Evolutionary conservation across 108 stramenopile genomes (phyloP).

Genomic region (Epithemia pelagica): DNA sequence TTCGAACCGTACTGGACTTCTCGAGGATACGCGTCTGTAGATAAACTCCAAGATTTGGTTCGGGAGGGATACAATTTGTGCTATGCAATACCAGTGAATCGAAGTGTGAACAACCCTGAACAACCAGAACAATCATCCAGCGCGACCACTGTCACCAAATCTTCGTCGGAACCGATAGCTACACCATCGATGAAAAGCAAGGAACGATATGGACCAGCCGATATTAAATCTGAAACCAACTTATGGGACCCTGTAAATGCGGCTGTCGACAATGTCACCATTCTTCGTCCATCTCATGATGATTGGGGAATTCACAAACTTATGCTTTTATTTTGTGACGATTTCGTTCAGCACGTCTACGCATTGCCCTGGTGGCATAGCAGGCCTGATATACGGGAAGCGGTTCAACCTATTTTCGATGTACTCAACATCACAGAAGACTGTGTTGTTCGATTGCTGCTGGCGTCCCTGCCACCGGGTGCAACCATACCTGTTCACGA

Average conservation of each 20-base stretch:
- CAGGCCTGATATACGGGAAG: conserved; percentile 39
- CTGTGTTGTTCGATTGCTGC: conserved; percentile 79
- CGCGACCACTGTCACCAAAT: conserved; percentile 3
- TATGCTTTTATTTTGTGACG: conserved; percentile 92
- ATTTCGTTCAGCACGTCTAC: conserved; percentile 84
- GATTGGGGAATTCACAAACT: conserved; percentile 96
- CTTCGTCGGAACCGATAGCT: background rate
- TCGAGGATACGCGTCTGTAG: conserved; percentile 59
- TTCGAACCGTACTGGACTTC: conserved; percentile 31
- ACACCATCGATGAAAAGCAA: conserved; percentile 9
- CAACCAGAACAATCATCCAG: conserved; percentile 6
- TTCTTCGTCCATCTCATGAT: conserved; percentile 91
- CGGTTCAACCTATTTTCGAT: conserved; percentile 78
- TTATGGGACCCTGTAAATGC: conserved; percentile 76
- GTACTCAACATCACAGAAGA: conserved; percentile 32
- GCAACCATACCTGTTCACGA: conserved; percentile 95
- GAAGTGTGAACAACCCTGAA: no score
- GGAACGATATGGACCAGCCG: background rate
- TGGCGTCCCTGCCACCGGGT: conserved; percentile 92
- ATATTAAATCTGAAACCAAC: conserved; percentile 33
- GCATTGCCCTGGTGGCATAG: conserved; percentile 87
- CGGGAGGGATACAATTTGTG: conserved; percentile 53
- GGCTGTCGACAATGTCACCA: conserved; percentile 68
- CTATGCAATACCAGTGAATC: no score
- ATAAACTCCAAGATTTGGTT: conserved; percentile 47